phyloP scores from a whole-genome alignment of 2,329 filamentous ascomycete species.

The Raffaelea albimanens region DNA sequence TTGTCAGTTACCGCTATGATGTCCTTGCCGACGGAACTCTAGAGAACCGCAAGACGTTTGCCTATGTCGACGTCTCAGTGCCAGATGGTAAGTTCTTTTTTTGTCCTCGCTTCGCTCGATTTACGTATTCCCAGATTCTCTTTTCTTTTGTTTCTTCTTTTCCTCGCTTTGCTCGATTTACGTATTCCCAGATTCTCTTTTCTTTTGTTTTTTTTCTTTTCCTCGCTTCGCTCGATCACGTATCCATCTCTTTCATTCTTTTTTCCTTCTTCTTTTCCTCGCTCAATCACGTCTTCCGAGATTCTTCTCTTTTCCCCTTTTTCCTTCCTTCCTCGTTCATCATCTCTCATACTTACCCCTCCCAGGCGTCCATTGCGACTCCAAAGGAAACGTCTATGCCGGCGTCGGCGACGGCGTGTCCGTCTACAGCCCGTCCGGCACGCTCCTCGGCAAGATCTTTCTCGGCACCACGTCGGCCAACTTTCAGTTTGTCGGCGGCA shows the following conservation, averaged over 20 bases:
- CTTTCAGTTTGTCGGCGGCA: slow-evolving; percentile 36
- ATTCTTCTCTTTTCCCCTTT: too few species aligned
- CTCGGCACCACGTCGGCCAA: slow-evolving; percentile 35
- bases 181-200: too few species aligned
- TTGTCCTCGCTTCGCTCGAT: too few species aligned
- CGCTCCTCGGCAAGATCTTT: slow-evolving; percentile 47
- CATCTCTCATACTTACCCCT: background rate
- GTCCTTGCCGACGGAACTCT: slow-evolving; percentile 35
- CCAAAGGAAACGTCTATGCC: slow-evolving; percentile 44
- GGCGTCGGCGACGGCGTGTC: slow-evolving; percentile 42
- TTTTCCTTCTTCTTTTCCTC: too few species aligned
- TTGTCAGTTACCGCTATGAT: slow-evolving; percentile 33
- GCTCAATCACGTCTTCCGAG: too few species aligned
- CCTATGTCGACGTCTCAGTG: slow-evolving; percentile 41
- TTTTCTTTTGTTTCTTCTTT: slow-evolving; percentile 11
- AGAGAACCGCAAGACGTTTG: slow-evolving; percentile 43
- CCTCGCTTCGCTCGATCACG: too few species aligned
- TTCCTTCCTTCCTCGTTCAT: background rate
- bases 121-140: too few species aligned
- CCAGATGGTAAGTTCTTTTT: slow-evolving; percentile 44
- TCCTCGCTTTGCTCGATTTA: too few species aligned
- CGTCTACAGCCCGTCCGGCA: slow-evolving; percentile 38
- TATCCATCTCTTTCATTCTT: too few species aligned
- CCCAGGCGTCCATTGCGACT: slow-evolving; percentile 44
- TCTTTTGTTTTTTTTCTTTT: too few species aligned